Percentiles rank a stretch among this genome's conserved stretches.
These are phyloP conservation scores for Sordaria brevicollis DNA, from an alignment of 495 filamentous ascomycete species.

Conservation along the genomic window DNA sequence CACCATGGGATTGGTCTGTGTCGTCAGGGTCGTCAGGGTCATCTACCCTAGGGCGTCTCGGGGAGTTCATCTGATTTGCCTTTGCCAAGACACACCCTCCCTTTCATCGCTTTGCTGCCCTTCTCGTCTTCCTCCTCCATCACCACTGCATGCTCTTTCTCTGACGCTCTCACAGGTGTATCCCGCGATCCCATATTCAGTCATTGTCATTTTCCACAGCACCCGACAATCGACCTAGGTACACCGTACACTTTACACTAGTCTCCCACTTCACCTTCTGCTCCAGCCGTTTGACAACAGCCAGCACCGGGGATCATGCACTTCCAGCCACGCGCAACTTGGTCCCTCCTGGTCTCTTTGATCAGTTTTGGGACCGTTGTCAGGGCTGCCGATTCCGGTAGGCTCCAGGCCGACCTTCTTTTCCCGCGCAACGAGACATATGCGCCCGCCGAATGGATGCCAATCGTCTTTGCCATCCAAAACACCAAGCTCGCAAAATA, in stretches of 20 bases:
- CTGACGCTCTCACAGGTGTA: neutral
- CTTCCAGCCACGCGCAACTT: neutral
- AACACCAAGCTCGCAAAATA: slow-evolving; percentile 17
- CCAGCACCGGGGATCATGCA: neutral
- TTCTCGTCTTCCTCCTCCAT: neutral
- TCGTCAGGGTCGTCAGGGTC: neutral
- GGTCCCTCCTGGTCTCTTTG: neutral
- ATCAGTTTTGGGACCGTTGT: neutral
- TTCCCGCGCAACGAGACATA: slow-evolving; percentile 36
- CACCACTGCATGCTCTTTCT: neutral
- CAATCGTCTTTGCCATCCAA: slow-evolving; percentile 30
- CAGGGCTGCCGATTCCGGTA: neutral
- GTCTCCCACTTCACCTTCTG: neutral
- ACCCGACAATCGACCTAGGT: no score
- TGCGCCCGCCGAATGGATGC: slow-evolving; percentile 20
- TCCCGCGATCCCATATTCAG: neutral
- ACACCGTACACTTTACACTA: neutral
- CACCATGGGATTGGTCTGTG: neutral
- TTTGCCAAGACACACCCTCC: neutral
- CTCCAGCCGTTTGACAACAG: neutral
- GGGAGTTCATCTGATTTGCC: neutral
- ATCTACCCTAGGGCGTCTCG: neutral
- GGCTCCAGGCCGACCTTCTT: slow-evolving; percentile 8
- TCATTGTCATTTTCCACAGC: no score
- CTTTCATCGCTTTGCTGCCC: neutral